Base-by-base conservation (phyloP, 1,284 basidiomycete genomes). In the Apiotrichum sp. region DNA sequence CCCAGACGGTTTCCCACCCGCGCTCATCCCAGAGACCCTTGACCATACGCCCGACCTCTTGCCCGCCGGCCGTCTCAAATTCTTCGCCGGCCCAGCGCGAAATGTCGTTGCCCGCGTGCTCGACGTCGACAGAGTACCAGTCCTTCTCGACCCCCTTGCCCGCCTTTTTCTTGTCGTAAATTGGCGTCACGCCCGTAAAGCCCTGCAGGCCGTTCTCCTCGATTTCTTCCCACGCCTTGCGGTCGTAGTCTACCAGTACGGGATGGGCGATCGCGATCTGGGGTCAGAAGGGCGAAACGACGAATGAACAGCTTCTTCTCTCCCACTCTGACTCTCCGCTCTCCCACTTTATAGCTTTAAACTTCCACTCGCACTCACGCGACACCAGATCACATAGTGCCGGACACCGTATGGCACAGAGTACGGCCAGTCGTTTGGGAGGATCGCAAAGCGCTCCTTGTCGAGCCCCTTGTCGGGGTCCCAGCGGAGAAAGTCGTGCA, bases 361-460 rank as follows among this genome's bases (percentile, higher is more conserved):
- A 8, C 13, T 38, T 38, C 13, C 36, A 7, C 8, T 38, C 36
- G 7, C 36, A 65, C 72, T 58, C 52, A 76, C 74, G 47, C 66
- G 63, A 32, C 65, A 71, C 74, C 74, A 76, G 11, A 76, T 66
- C 39, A 68, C 68, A 57, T 65, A 71, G 53, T 76, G 74, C 55
- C 64, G 57, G 1, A 73, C 71, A 5, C 70, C 74, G 34, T 68
- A 64, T 0, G 74, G 74, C 11, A 69, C 56, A 47, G 63, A 67
- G 53, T 76, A 76, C 35, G 74, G 74, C 74, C 74, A 76, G 61
- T 76, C 74, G 50, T 76, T 76, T 5, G 65, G 62, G 31, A 76
- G 54, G 2, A 75, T 67, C 4, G 70, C 71, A 47, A 68, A 74
- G 41, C 66, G 65, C 1, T 62, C 61, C 11, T 35, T 32, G 53